These are phyloP conservation scores for Boechera divaricarpa DNA, from an alignment of 345 rosid genomes.

Conservation along the genomic window DNA sequence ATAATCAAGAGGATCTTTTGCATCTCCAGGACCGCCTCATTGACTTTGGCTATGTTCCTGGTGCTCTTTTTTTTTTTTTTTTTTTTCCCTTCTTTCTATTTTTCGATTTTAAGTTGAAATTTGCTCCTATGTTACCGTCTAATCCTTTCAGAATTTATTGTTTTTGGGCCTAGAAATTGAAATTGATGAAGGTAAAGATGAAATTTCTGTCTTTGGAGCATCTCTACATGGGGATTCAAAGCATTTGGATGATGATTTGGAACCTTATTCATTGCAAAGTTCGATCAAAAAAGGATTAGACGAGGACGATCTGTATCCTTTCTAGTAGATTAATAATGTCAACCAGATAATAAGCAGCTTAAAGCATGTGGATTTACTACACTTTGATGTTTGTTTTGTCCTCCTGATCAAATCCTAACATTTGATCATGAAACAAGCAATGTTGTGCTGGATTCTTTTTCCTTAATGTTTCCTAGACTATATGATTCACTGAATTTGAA, in stretches of 20 bases:
- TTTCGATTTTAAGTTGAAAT: not conserved
- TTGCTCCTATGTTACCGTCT: slow-evolving; percentile 2
- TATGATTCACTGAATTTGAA: slow-evolving; percentile 72
- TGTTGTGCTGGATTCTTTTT: slow-evolving; percentile 9
- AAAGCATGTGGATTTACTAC: not conserved
- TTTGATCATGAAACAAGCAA: slow-evolving; percentile 3
- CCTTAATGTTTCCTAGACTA: slow-evolving; percentile 56
- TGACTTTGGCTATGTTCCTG: slow-evolving; percentile 53
- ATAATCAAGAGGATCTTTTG: slow-evolving; percentile 56
- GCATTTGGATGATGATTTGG: slow-evolving; percentile 39
- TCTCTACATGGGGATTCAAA: slow-evolving; percentile 33
- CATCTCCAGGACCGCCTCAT: slow-evolving; percentile 57
- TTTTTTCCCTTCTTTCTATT: not conserved
- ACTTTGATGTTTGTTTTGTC: not conserved
- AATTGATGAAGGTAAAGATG: slow-evolving; percentile 47
- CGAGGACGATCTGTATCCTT: slow-evolving; percentile 85
- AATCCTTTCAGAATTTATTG: not conserved
- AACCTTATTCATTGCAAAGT: slow-evolving; percentile 36
- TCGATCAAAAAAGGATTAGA: slow-evolving; percentile 56
- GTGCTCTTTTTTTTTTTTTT: slow-evolving; percentile 31
- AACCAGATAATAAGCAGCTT: not conserved
- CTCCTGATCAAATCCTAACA: not conserved
- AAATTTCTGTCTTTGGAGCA: slow-evolving; percentile 25
- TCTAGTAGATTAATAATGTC: not conserved
- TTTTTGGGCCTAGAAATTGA: slow-evolving; percentile 47